A percentile compares a stretch with the other conserved stretches of the same genome.
Evolutionary conservation across 1,284 basidiomycete genomes (phyloP).

Genomic region (Phenoliferia sp.): DNA sequence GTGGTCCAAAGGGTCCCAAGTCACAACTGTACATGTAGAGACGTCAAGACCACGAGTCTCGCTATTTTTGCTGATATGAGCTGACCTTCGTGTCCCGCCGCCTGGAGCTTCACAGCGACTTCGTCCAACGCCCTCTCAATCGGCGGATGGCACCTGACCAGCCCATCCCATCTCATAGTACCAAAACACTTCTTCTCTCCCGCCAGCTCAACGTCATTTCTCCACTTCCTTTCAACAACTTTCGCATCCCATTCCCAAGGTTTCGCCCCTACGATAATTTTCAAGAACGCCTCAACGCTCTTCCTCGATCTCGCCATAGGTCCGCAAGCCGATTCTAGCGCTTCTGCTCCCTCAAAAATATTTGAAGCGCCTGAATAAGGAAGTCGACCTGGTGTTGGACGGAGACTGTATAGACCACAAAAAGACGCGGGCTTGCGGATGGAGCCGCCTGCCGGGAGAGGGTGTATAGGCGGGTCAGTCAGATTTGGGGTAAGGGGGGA

Average conservation of each 20-base stretch:
- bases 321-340: constrained; percentile 38
- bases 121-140: constrained; percentile 41
- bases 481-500: not conserved
- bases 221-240: constrained; percentile 35
- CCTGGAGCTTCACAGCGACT: constrained; percentile 34
- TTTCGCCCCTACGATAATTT: constrained; percentile 35
- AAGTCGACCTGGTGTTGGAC: constrained; percentile 9
- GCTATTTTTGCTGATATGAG: too few relatives aligned
- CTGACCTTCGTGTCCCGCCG: constrained; percentile 13
- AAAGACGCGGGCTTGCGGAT: constrained; percentile 15
- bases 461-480: not conserved
- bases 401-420: constrained; percentile 12
- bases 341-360: constrained; percentile 35
- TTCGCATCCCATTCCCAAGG: constrained; percentile 41
- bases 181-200: constrained; percentile 39
- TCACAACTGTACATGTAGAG: constrained; percentile 37
- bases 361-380: constrained; percentile 12
- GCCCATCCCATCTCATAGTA: constrained; percentile 44
- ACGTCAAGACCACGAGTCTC: not conserved
- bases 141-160: constrained; percentile 42
- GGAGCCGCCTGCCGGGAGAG: constrained; percentile 35
- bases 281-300: constrained; percentile 42
- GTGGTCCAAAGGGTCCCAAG: constrained; percentile 31
- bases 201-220: not conserved
- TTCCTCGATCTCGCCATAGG: constrained; percentile 40